phyloP scores from a whole-genome alignment of 1,139 yeast genomes.

The Magnusiomyces sp. region DNA sequence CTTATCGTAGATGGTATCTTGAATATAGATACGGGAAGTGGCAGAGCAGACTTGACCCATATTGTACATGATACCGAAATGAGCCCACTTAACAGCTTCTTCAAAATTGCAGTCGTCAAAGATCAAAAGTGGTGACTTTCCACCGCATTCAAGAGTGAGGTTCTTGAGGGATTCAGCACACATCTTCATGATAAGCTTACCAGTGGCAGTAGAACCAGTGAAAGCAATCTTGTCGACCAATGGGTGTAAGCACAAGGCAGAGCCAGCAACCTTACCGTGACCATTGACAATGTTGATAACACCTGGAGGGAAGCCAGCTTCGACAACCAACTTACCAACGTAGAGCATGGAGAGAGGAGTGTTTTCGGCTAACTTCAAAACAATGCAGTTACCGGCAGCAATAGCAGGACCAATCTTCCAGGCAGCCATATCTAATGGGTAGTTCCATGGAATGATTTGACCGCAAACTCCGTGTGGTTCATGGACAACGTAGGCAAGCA shows the following conservation, averaged over 20 bases:
- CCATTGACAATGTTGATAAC: slow-evolving; percentile 72
- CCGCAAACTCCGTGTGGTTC: slow-evolving; percentile 87
- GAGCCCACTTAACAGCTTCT: slow-evolving; percentile 50
- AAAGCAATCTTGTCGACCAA: slow-evolving; percentile 70
- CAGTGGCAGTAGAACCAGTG: slow-evolving; percentile 76
- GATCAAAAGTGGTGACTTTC: slow-evolving; percentile 73
- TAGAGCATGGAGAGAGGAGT: slow-evolving; percentile 72
- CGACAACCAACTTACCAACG: slow-evolving; percentile 51
- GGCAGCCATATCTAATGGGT: slow-evolving; percentile 70
- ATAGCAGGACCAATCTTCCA: slow-evolving; percentile 73
- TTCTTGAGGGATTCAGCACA: slow-evolving; percentile 66
- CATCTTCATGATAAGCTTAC: slow-evolving; percentile 59
- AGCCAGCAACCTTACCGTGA: slow-evolving; percentile 65
- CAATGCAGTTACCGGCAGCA: slow-evolving; percentile 70
- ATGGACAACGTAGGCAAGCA: slow-evolving; percentile 50
- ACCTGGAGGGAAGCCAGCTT: slow-evolving; percentile 76
- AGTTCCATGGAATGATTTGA: slow-evolving; percentile 87
- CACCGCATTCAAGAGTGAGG: slow-evolving; percentile 78
- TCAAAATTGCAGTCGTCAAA: slow-evolving; percentile 65
- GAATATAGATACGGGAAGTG: slow-evolving; percentile 74
- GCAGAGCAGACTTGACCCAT: slow-evolving; percentile 87
- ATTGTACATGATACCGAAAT: slow-evolving; percentile 61
- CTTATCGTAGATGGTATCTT: slow-evolving; percentile 62
- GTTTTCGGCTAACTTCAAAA: slow-evolving; percentile 68
- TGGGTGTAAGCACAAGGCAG: slow-evolving; percentile 60